These are phyloP conservation scores for Globisporangium perplexum DNA, from an alignment of 352 stramenopile species.

Conservation along the genomic window DNA sequence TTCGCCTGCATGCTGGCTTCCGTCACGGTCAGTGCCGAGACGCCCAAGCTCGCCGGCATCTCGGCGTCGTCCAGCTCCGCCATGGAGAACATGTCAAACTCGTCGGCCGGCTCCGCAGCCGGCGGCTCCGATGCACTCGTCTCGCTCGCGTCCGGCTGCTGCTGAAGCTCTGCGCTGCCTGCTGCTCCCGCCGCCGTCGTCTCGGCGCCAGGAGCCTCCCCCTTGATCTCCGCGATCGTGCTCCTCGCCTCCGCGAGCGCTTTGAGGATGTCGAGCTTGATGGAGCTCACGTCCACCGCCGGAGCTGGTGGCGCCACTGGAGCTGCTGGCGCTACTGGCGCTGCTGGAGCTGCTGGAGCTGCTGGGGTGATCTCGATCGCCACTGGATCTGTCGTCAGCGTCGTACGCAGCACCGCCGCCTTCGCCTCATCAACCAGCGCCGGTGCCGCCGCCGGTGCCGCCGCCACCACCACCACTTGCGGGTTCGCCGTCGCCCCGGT, in stretches of 20 bases:
- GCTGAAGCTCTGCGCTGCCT: too few species aligned
- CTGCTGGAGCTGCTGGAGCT: not conserved
- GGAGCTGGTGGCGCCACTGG: conserved; percentile 4
- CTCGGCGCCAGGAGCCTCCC: conserved; percentile 5
- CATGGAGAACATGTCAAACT: conserved; percentile 88
- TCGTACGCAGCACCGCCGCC: not conserved
- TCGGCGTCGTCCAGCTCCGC: conserved; percentile 54
- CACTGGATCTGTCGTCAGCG: not conserved
- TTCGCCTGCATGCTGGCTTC: conserved; percentile 73
- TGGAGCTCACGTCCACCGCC: conserved; percentile 56
- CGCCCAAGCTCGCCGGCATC: conserved; percentile 18
- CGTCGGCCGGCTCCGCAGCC: conserved; percentile 29
- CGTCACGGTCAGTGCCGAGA: conserved; percentile 32
- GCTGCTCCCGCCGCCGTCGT: not conserved
- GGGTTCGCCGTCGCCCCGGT: not conserved
- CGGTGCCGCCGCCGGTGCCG: conserved; percentile 5
- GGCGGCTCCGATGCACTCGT: not conserved
- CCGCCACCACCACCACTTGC: conserved; percentile 1
- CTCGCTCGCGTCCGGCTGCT: not conserved
- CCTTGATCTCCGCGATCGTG: conserved; percentile 66
- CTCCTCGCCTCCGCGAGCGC: conserved; percentile 66
- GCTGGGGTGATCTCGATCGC: too few species aligned
- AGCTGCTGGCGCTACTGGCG: not conserved
- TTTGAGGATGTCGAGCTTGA: conserved; percentile 81
- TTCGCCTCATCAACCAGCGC: conserved; percentile 13